These are phyloP conservation scores for Penicillium desertorum DNA, from an alignment of 495 filamentous ascomycete genomes.

Conservation along the genomic window DNA sequence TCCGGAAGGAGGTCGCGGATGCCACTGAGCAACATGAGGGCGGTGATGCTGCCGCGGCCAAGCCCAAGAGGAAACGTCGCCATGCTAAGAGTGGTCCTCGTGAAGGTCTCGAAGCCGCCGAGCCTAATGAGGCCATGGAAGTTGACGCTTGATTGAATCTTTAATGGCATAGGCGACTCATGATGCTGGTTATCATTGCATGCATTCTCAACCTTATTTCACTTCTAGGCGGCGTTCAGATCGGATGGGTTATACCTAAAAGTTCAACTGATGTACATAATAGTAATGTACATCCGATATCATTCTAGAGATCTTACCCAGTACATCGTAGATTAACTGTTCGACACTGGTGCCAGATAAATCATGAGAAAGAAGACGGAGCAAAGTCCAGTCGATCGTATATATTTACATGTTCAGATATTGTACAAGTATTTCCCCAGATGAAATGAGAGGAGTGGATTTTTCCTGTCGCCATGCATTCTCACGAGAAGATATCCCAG, in stretches of 20 bases:
- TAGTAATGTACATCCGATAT: slow-evolving; percentile 24
- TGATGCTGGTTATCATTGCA: slow-evolving; percentile 24
- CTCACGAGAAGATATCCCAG: not conserved
- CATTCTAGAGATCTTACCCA: slow-evolving; percentile 2
- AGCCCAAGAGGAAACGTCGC: slow-evolving; percentile 50
- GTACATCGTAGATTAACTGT: not conserved
- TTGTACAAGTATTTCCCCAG: slow-evolving; percentile 17
- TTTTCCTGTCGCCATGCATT: not conserved
- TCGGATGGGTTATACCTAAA: slow-evolving; percentile 28
- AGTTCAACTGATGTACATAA: slow-evolving; percentile 23
- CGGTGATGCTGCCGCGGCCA: slow-evolving; percentile 22
- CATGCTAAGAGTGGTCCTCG: slow-evolving; percentile 38
- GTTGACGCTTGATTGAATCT: slow-evolving; percentile 22
- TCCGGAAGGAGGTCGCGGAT: slow-evolving; percentile 16
- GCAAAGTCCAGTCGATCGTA: not conserved
- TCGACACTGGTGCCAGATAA: not conserved
- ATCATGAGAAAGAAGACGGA: not conserved
- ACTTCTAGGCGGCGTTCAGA: slow-evolving; percentile 39
- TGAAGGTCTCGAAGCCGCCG: slow-evolving; percentile 19
- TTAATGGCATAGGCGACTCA: slow-evolving; percentile 12
- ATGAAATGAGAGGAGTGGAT: slow-evolving; percentile 25
- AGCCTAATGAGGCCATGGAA: slow-evolving; percentile 27
- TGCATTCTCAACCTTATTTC: slow-evolving; percentile 18
- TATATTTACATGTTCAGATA: slow-evolving; percentile 11
- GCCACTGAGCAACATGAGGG: slow-evolving; percentile 20